Base-by-base conservation (phyloP, 768 basidiomycete species). In the Rhizopogon roseolus region DNA sequence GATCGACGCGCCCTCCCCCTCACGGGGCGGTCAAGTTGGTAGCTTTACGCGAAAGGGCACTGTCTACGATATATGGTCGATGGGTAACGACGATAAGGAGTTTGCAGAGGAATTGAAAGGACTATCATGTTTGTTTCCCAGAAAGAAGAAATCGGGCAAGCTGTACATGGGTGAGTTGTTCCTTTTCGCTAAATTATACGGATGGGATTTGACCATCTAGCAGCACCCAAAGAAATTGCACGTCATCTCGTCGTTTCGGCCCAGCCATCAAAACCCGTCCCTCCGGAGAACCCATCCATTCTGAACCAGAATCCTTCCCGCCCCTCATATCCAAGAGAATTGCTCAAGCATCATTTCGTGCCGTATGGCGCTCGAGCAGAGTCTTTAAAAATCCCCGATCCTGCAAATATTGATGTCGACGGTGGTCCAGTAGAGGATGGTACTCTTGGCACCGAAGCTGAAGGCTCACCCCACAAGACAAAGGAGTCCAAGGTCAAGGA, bases 51-150 rank as follows among this genome's bases (percentile, higher is more conserved):
- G 78, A 25, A 90, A 86, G 63, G 68, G 76, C 36, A 68, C 74
- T 3, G 68, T 75, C 0, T 88, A 81, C 56, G 86, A 88, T 57
- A 69, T 90, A 6, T 90, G 86, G 87, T 77, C 79, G 17, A 59
- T 87, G 14, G 81, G 76, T 1, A 72, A 76, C 4, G 70, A 70
- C 41, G 66, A 72, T 32, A 48, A 65, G 46, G 58, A 57, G 52
- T 7, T 65, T 2, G 55, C 80, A 3, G 88, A 89, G 57, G 88
- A 90, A 64, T 67, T 88, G 39, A 79, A 76, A 40, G 67, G 69
- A 0, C 63, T 90, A 7, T 74, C 83, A 3, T 86, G 84, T 64
- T 68, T 91, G 3, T 65, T 90, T 1, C 88, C 88, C 0, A 73
- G 86, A 17, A 81, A 74, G 59, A 79, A 71, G 49, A 84, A 86